A percentile compares a stretch with the other conserved stretches of the same genome.
These are phyloP conservation scores for Benincasa hispida DNA, from an alignment of 306 rosid species.

Conservation along the genomic window DNA sequence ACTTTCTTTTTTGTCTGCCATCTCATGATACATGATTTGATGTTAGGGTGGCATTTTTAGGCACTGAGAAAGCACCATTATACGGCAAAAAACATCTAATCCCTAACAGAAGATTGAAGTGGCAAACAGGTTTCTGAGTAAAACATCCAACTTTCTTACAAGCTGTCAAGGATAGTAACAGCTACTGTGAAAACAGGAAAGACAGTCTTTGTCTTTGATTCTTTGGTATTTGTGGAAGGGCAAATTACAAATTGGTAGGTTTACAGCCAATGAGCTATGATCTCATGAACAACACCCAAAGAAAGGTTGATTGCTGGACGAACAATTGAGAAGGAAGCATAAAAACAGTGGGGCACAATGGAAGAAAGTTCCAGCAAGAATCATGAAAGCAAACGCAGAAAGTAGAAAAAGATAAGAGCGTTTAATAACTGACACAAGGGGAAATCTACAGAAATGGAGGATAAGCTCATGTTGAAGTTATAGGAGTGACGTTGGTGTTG, in stretches of 20 bases:
- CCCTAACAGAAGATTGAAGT: background rate
- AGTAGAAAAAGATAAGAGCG: background rate
- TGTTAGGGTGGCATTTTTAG: background rate
- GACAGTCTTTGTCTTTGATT: background rate
- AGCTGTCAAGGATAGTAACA: background rate
- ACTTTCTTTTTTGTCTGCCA: background rate
- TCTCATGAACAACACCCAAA: background rate
- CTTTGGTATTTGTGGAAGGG: too few relatives aligned
- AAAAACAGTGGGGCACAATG: background rate
- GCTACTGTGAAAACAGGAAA: background rate
- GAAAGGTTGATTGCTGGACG: background rate
- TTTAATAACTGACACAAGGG: background rate
- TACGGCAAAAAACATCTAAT: background rate
- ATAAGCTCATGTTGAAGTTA: background rate
- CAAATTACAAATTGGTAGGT: too few relatives aligned
- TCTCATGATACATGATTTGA: background rate
- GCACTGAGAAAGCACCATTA: background rate
- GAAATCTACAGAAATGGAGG: background rate
- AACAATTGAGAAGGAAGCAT: background rate
- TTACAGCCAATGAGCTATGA: too few relatives aligned
- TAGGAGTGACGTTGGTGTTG: background rate
- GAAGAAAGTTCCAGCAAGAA: background rate
- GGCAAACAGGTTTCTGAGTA: background rate
- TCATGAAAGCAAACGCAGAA: background rate
- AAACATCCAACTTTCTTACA: background rate